Conservation (phyloP, 768 basidiomycete species). For the Naganishia onofrii region DNA sequence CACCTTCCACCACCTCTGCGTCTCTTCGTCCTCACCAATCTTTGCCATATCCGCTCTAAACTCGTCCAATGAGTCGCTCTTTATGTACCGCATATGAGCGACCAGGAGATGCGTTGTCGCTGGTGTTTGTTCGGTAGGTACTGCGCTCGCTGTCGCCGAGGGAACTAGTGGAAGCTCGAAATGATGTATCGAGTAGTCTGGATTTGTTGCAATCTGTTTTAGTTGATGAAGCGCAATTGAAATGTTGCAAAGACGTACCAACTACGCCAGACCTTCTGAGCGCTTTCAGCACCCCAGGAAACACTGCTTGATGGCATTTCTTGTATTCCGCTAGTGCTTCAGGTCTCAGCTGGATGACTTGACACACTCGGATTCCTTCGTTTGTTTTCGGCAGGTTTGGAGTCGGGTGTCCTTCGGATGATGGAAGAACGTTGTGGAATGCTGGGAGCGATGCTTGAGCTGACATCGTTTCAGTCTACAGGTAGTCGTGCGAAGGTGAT, state of each 20-base stretch:
- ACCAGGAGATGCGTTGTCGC: slow-evolving; percentile 59
- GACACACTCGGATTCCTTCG: slow-evolving; percentile 61
- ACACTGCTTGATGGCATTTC: slow-evolving; percentile 60
- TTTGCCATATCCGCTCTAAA: slow-evolving; percentile 66
- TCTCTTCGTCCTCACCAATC: slow-evolving; percentile 66
- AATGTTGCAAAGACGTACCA: no score
- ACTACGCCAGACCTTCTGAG: slow-evolving; percentile 64
- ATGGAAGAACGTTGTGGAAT: not conserved
- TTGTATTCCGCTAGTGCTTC: slow-evolving; percentile 53
- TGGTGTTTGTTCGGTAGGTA: not conserved
- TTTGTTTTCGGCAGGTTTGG: slow-evolving; percentile 36
- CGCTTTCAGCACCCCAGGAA: slow-evolving; percentile 68
- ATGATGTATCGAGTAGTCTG: slow-evolving; percentile 74
- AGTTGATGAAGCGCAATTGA: no score
- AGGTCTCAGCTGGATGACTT: slow-evolving; percentile 65
- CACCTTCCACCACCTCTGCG: slow-evolving; percentile 72
- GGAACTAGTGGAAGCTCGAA: slow-evolving; percentile 56
- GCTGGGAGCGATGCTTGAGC: not conserved
- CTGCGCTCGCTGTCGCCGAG: slow-evolving; percentile 34
- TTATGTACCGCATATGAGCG: slow-evolving; percentile 74
- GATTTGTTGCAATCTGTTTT: no score
- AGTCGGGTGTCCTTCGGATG: slow-evolving; percentile 7
- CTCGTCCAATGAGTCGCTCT: slow-evolving; percentile 54
- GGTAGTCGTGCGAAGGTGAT: not conserved
- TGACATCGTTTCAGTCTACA: not conserved